These are phyloP conservation scores for Boletus rubroflammeus DNA, from an alignment of 768 basidiomycete species.

Conservation along the genomic window DNA sequence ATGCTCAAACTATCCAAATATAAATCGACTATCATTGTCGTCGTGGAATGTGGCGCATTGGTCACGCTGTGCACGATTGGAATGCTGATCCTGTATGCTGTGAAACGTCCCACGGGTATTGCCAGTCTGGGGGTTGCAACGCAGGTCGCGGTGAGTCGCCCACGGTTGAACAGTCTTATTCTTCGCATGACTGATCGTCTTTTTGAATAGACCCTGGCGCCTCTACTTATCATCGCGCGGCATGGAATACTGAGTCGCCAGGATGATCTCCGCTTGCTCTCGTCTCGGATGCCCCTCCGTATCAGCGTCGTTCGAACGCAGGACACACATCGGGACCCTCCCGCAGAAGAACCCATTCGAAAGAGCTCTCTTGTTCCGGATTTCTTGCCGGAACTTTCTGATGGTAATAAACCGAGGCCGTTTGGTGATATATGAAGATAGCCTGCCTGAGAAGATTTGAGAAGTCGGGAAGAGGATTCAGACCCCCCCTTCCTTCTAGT, in stretches of 20 bases:
- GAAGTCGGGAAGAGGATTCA: not conserved
- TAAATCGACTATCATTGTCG: constrained; percentile 13
- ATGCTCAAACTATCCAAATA: constrained; percentile 9
- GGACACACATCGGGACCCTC: constrained; percentile 2
- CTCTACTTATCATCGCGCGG: constrained; percentile 18
- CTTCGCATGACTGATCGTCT: not conserved
- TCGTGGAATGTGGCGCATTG: constrained; percentile 23
- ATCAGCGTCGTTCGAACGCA: constrained; percentile 12
- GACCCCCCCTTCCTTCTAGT: not conserved
- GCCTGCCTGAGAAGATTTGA: too few species aligned
- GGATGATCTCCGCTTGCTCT: not conserved
- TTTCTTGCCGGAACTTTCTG: not conserved
- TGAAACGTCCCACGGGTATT: constrained; percentile 1
- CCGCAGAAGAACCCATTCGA: not conserved
- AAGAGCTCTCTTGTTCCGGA: not conserved
- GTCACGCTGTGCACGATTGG: constrained; percentile 14
- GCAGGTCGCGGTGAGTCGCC: constrained; percentile 16
- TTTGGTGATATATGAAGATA: constrained; percentile 3
- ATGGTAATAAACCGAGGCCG: not conserved
- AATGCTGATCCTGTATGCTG: constrained; percentile 14
- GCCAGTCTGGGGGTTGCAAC: constrained; percentile 19
- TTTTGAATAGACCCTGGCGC: constrained; percentile 8
- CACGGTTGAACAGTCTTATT: not conserved
- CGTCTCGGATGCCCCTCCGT: constrained; percentile 13
- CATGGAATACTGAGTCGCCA: constrained; percentile 9